A percentile compares a stretch with the other conserved stretches of the same genome.
phyloP scores from a whole-genome alignment of 148 eudicot species.

The Chenopodium album region DNA sequence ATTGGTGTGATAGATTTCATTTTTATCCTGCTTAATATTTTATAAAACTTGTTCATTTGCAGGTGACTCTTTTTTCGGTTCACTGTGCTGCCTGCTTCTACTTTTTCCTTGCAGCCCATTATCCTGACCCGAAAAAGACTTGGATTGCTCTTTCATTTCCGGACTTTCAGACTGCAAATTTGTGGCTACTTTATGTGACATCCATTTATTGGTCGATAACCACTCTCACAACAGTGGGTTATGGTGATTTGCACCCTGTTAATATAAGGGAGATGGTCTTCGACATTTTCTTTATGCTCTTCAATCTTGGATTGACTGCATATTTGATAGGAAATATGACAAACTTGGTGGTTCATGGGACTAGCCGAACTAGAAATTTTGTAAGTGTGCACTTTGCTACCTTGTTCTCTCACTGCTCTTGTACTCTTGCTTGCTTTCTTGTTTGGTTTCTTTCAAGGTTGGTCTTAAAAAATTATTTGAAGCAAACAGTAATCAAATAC shows the following conservation, averaged over 20 bases:
- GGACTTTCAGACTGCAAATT: conserved; percentile 28
- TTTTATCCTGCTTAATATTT: background rate
- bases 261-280: conserved; percentile 69
- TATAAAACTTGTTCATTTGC: conserved; percentile 12
- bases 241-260: conserved; percentile 85
- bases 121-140: conserved; percentile 47
- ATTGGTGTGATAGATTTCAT: background rate
- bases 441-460: background rate
- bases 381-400: conserved; percentile 43
- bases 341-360: conserved; percentile 74
- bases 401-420: background rate
- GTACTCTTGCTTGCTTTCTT: background rate
- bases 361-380: conserved; percentile 67
- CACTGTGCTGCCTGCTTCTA: conserved; percentile 75
- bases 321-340: conserved; percentile 96
- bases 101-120: conserved; percentile 55
- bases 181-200: conserved; percentile 53
- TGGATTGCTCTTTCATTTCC: conserved; percentile 52
- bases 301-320: conserved; percentile 75
- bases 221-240: conserved; percentile 74
- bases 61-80: conserved; percentile 82
- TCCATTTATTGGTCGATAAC: conserved; percentile 86
- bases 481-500: background rate
- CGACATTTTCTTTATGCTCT: conserved; percentile 65
- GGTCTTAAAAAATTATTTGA: background rate